phyloP scores from a whole-genome alignment of 176 grass and related monocot genomes.

The Echinochloa phyllopogon region DNA sequence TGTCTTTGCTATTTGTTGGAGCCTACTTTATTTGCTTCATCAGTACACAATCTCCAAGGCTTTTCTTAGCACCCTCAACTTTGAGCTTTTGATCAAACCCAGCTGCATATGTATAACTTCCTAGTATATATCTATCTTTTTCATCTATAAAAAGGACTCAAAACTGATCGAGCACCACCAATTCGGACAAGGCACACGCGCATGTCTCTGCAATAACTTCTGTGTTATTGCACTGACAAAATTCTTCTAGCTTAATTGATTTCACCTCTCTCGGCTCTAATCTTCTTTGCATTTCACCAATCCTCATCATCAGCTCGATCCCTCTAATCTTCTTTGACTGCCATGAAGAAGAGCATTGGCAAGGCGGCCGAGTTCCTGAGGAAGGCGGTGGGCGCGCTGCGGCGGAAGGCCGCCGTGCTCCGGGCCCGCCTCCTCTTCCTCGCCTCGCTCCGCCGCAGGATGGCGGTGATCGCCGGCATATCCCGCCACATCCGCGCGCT shows the following conservation, averaged over 20 bases:
- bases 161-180: not conserved
- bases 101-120: not conserved
- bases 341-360: slow-evolving; percentile 65
- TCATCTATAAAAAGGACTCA: not conserved
- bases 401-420: slow-evolving; percentile 61
- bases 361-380: slow-evolving; percentile 65
- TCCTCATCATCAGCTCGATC: not conserved
- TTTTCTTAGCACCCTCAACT: not conserved
- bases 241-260: not conserved
- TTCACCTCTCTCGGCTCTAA: not conserved
- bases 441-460: slow-evolving; percentile 58
- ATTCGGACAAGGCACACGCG: not conserved
- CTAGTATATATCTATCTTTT: not conserved
- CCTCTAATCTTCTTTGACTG: not conserved
- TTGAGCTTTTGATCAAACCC: not conserved
- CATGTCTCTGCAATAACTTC: not conserved
- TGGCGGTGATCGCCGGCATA: slow-evolving; percentile 46
- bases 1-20: not conserved
- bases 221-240: not conserved
- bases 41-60: not conserved
- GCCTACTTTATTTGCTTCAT: not conserved
- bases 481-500: slow-evolving; percentile 57
- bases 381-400: slow-evolving; percentile 58
- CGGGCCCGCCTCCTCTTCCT: slow-evolving; percentile 76
- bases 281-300: not conserved